phyloP scores from a whole-genome alignment of 768 basidiomycete genomes.

The Mycena rosella region DNA sequence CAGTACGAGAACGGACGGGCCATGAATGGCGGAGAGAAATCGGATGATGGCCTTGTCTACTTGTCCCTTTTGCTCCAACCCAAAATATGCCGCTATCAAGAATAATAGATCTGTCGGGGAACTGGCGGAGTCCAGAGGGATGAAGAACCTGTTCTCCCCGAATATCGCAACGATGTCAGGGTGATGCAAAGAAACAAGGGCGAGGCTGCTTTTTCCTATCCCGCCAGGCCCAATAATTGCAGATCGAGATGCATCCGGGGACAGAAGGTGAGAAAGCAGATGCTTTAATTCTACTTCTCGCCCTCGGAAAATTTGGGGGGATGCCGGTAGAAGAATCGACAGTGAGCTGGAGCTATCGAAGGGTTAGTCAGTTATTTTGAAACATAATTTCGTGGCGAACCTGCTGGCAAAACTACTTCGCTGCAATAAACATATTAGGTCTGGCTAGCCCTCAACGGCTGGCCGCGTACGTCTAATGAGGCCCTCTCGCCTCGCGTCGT shows the following conservation, averaged over 20 bases:
- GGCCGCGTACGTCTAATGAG: background rate
- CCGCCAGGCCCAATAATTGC: constrained; percentile 4
- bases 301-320: constrained; percentile 15
- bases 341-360: background rate
- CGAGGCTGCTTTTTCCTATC: constrained; percentile 7
- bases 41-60: background rate
- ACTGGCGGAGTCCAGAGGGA: background rate
- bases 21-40: background rate
- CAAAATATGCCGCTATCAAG: constrained; percentile 1
- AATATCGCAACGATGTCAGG: background rate
- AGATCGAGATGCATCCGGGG: background rate
- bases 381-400: background rate
- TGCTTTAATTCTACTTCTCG: constrained; percentile 1
- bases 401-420: background rate
- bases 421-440: background rate
- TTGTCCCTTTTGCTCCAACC: background rate
- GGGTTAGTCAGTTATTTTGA: background rate
- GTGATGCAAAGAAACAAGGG: background rate
- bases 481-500: background rate
- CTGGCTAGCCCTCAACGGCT: background rate
- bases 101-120: background rate
- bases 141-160: constrained; percentile 1
- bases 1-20: constrained; percentile 1
- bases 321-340: constrained; percentile 4
- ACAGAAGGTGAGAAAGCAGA: background rate